Base-by-base conservation (phyloP, 495 filamentous ascomycete genomes). In the Annulohypoxylon moriforme region DNA sequence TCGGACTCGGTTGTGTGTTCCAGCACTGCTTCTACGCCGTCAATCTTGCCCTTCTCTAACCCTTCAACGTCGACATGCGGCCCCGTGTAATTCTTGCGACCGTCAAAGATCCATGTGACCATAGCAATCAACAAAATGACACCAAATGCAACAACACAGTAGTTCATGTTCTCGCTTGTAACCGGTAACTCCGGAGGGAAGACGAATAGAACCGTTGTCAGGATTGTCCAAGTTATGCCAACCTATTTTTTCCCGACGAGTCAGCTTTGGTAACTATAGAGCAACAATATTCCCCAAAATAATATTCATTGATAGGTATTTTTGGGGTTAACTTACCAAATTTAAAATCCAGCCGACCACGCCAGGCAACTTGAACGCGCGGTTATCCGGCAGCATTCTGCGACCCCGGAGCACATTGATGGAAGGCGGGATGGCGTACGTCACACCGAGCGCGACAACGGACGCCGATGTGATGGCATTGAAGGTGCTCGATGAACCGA, bases 181-280 rank as follows among this genome's bases (percentile, higher is more conserved):
- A 89, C 88, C 1, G 90, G 91, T 2, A 92, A 67, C 3, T 81
- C 83, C 0, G 92, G 91, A 3, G 92, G 92, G 78, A 94, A 92
- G 14, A 93, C 84, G 76, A 94, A 94, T 0, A 94, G 82, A 7
- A 93, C 87, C 0, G 90, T 93, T 0, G 90, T 93, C 5, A 93
- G 76, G 22, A 85, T 76, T 22, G 90, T 87, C 74, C 92, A 94
- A 0, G 73, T 79, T 33, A 93, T 78, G 3, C 92, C 90, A 52
- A 94, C 77, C 88, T 89, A 27, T 56, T 25, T 20, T 52, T 20
- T 52, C n/a, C 7, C 9, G 11, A 57, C 29, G 34, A 31, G 29
- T 24, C 24, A 67, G 29, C 36, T 42, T 14, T 13, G 6, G 9
- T 18, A 22, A n/a, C n/a, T n/a, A n/a, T n/a, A n/a, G n/a, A n/a